A percentile compares a stretch with the other conserved stretches of the same genome.
Conservation (phyloP, 345 rosid genomes). For the Ceriops zippeliana region DNA sequence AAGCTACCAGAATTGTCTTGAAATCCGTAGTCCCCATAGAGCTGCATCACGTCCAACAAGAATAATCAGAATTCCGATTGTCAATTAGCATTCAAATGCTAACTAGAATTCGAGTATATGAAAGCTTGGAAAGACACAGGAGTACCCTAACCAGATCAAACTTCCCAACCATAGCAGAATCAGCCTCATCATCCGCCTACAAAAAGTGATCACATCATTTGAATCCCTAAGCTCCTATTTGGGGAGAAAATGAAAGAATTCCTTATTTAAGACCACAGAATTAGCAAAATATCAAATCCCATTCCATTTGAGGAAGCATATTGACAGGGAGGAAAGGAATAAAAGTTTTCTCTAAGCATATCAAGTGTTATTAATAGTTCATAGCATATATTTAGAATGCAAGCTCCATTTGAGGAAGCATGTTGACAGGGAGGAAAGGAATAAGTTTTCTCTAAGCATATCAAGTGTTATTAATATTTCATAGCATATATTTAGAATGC, state of each 20-base stretch:
- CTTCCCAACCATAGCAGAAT: conserved; percentile 37
- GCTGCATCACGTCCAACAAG: conserved; percentile 13
- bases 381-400: too few relatives aligned
- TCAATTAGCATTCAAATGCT: neutral
- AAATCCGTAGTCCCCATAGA: conserved; percentile 12
- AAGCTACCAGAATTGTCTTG: neutral
- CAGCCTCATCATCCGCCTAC: conserved; percentile 47
- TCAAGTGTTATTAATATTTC: too few relatives aligned
- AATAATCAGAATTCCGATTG: neutral
- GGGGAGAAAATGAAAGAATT: neutral
- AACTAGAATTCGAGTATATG: neutral
- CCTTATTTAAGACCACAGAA: neutral
- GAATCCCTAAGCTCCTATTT: neutral
- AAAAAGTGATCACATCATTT: conserved; percentile 1
- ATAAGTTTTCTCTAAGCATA: too few relatives aligned
- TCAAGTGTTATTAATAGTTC: too few relatives aligned
- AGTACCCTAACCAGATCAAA: conserved; percentile 29
- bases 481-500: too few relatives aligned
- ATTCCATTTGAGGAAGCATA: too few relatives aligned
- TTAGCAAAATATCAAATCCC: neutral
- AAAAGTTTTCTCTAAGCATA: too few relatives aligned
- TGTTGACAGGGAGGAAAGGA: too few relatives aligned
- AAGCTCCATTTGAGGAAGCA: too few relatives aligned
- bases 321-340: too few relatives aligned
- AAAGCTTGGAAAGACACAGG: neutral